Conservation (phyloP, 2,329 filamentous ascomycete genomes). For the Davidsoniella neocaledoniae region DNA sequence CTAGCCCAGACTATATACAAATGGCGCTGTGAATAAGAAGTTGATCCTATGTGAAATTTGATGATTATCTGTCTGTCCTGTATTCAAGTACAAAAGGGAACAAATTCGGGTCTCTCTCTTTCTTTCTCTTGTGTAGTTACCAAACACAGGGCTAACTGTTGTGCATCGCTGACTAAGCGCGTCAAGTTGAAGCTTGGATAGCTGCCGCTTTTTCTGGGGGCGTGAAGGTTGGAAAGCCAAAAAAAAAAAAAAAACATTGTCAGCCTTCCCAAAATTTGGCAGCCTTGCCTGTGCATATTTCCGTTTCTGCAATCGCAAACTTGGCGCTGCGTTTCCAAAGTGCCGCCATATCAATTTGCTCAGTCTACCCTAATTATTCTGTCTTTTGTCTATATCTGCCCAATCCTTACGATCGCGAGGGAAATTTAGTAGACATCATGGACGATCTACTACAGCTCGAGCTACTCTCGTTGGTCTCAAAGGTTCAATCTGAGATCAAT, state of each 20-base stretch:
- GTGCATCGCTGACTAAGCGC: too few relatives aligned
- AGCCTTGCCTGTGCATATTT: constrained; percentile 6
- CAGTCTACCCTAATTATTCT: background rate
- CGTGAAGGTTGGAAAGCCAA: background rate
- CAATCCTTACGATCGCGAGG: background rate
- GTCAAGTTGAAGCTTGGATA: background rate
- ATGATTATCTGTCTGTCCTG: too few relatives aligned
- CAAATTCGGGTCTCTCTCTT: too few relatives aligned
- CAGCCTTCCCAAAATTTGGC: constrained; percentile 6
- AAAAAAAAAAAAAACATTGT: background rate
- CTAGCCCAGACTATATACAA: too few relatives aligned
- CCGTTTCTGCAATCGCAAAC: too few relatives aligned
- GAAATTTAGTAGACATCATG: constrained; percentile 33
- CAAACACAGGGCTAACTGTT: too few relatives aligned
- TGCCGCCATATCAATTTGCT: background rate
- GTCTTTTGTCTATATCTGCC: background rate
- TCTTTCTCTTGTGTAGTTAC: too few relatives aligned
- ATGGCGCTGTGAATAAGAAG: too few relatives aligned
- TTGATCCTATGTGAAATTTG: too few relatives aligned
- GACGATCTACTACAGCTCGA: constrained; percentile 86
- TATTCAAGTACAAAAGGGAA: too few relatives aligned
- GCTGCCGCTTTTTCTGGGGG: background rate
- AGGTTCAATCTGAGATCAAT: constrained; percentile 82
- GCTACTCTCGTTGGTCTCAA: constrained; percentile 82
- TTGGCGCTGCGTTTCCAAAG: background rate